Evolutionary conservation across 192 early-diverging fungal species (phyloP).

Genomic region (Fimicolochytrium jonesii): DNA sequence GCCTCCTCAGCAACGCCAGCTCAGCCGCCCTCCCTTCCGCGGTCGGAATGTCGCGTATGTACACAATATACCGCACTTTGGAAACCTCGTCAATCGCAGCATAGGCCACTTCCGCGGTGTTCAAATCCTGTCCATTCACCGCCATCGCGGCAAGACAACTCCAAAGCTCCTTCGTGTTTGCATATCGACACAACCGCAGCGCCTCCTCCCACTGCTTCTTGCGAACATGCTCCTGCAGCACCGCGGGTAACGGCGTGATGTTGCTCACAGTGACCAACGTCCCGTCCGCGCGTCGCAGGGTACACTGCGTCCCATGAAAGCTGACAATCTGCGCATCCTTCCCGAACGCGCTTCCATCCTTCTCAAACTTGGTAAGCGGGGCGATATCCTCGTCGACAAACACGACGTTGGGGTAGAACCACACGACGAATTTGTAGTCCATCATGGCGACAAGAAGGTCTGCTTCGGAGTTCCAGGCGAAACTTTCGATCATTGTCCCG

Average conservation of each 20-base stretch:
- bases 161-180: slow-evolving; percentile 55
- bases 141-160: slow-evolving; percentile 58
- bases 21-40: slow-evolving; percentile 50
- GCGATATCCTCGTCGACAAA: slow-evolving; percentile 61
- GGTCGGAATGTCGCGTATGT: slow-evolving; percentile 49
- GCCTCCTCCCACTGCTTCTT: slow-evolving; percentile 64
- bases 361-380: slow-evolving; percentile 43
- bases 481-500: slow-evolving; percentile 56
- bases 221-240: slow-evolving; percentile 50
- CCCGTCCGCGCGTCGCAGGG: slow-evolving; percentile 50
- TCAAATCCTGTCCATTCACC: slow-evolving; percentile 49
- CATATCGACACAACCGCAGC: slow-evolving; percentile 49
- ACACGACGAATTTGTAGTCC: slow-evolving; percentile 52
- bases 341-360: slow-evolving; percentile 48
- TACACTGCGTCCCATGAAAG: slow-evolving; percentile 53
- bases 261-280: slow-evolving; percentile 44
- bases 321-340: slow-evolving; percentile 50
- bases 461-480: slow-evolving; percentile 53
- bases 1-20: slow-evolving; percentile 47
- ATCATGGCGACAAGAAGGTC: slow-evolving; percentile 48
- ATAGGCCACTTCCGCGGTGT: slow-evolving; percentile 61
- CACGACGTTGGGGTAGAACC: slow-evolving; percentile 59
- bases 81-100: slow-evolving; percentile 53
- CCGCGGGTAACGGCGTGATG: slow-evolving; percentile 45
- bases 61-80: slow-evolving; percentile 56